Conservation (phyloP, 371 early-diverging fungal species). For the Homolaphlyctis polyrhiza region DNA sequence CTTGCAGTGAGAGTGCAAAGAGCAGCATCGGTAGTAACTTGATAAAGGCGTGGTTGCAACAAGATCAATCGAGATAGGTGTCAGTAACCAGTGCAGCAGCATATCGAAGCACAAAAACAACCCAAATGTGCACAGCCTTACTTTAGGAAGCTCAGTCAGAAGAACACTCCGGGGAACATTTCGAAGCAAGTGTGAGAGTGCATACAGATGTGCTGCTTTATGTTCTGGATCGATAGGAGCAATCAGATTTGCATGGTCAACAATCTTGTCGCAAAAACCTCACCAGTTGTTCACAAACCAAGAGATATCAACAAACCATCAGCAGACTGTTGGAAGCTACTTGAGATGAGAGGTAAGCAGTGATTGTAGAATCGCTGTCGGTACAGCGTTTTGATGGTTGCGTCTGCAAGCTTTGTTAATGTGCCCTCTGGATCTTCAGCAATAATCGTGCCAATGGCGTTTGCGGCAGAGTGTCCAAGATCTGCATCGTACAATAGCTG, state of each 20-base stretch:
- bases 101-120: slow-evolving; percentile 6
- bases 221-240: slow-evolving; percentile 24
- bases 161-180: slow-evolving; percentile 79
- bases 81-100: not conserved
- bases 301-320: slow-evolving; percentile 49
- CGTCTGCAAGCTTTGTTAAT: slow-evolving; percentile 67
- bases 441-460: slow-evolving; percentile 64
- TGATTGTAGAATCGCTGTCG: slow-evolving; percentile 65
- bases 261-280: slow-evolving; percentile 17
- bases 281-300: slow-evolving; percentile 48
- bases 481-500: slow-evolving; percentile 41
- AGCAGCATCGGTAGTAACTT: slow-evolving; percentile 70
- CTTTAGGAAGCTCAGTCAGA: slow-evolving; percentile 67
- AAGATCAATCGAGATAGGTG: too few species aligned
- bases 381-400: slow-evolving; percentile 37
- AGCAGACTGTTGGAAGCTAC: slow-evolving; percentile 49
- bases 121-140: slow-evolving; percentile 25
- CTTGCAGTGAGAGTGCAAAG: slow-evolving; percentile 16
- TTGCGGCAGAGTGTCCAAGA: slow-evolving; percentile 51
- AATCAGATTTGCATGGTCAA: not conserved
- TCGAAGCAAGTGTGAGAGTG: slow-evolving; percentile 72
- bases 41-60: too few species aligned
- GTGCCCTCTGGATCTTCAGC: slow-evolving; percentile 49
- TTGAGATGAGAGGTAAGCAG: slow-evolving; percentile 58
- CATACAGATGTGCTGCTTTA: slow-evolving; percentile 67